Evolutionary conservation across 306 rosid species (phyloP), one percentile per base, ranked within the genome.

Genomic region (Inga laurina): DNA sequence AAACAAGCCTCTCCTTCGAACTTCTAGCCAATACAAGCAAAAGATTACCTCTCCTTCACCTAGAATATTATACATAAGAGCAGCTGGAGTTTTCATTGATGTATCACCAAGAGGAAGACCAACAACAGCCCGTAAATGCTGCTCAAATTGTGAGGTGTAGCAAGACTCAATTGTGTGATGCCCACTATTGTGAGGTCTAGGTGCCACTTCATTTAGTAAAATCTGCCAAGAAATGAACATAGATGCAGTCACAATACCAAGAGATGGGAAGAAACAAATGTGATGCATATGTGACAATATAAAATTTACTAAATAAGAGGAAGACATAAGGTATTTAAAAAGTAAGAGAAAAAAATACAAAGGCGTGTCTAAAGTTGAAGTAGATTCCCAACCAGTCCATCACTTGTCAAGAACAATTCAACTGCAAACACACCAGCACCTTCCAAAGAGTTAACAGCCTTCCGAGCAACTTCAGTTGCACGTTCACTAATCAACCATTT

Each of bases 21-120:
- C 52, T 2, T 68, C 76, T 72, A 67, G 75, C 14, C 7, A 48
- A 76, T 72, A 48, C 32, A 62, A 66, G 19, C 61, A 46, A 74
- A 22, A 16, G 56, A 57, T 16, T 79, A 92, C 98, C 95, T 91
- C 97, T 77, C 90, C 95, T 96, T 94, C 97, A 43, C 95, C 99
- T 71, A 96, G 88, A 85, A 96, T 81, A 84, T 96, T 96, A 78
- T 90, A 93, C 99, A 93, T 93, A 78, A 93, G 69, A 61, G 98
- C 97, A 39, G 99, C 99, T 12, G 92, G 88, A 71, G 92, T 78
- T 84, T 90, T 94, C 99, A 96, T 85, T 68, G 97, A 94, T 78
- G 98, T 89, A 86, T 92, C 94, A n/a, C 99, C 98, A 84, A 92
- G 99, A 68, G 99, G 98, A 83, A 96, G 97, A 80, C 99, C 99